Evolutionary conservation across 169 alveolate genomes (phyloP), one percentile per base, ranked within the genome.

Genomic region (Eimeria praecox): DNA sequence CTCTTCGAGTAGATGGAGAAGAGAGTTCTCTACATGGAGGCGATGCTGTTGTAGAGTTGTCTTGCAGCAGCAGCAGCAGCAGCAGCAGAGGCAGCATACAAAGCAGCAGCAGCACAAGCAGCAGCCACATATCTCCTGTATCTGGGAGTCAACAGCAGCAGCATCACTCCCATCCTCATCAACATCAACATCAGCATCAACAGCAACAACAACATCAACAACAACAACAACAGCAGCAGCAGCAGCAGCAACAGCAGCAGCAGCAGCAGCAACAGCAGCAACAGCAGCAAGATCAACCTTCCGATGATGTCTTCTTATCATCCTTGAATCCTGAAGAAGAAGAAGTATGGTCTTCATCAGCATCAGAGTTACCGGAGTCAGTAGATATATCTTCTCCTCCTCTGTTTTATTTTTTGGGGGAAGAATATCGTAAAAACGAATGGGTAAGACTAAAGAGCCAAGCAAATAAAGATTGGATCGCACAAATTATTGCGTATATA

Each of bases 401-500:
- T 33, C 90, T 94, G 33, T 94, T 94, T 35, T 56, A 42, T 2
- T 78, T 94, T 8, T 66, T 66, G 1, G 96, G 95, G 24, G 96
- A 94, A 59, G 40, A 44, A n/a, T 94, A 49, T 49, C 30, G 80
- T 20, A 33, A 80, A 52, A 46, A 49, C 12, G 96, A 94, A 14
- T 94, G 96, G 96, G 96, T 94, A 2, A 71, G 90, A 16, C 44
- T 94, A 66, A 94, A 94, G 94, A 78, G 94, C 54, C 66, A 73
- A 35, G 69, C 90, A 9, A 83, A 33, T 18, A 94, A 78, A 10
- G 96, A 94, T 64, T 94, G 96, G 96, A 78, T 94, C 3, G 96
- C 96, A 12, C 92, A 83, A 49, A 94, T 94, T 10, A 80, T 94
- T 44, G 96, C 80, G 20, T 94, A 69, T 64, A 9, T 94, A 5